Evolutionary conservation across 2,329 filamentous ascomycete species (phyloP), one percentile per base, ranked within the genome.

Genomic region (Ascochyta koolunga): DNA sequence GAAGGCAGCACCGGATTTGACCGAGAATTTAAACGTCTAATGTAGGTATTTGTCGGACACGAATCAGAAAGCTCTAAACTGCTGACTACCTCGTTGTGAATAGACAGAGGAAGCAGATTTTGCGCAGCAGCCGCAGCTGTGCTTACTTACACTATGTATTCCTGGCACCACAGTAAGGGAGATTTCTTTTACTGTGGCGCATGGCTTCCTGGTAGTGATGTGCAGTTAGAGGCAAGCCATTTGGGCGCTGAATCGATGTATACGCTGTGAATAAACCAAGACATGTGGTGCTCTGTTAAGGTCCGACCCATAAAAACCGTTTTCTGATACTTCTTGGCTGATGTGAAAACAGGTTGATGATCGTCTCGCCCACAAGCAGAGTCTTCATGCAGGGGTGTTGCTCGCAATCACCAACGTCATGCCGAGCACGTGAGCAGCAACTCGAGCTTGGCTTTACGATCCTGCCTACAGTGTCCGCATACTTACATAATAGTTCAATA

Each of bases 281-380:
- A 19, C 25, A 16, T 16, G 3, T 16, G 3, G n/a, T n/a, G 10
- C 16, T 16, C 18, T 29, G 41, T 45, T 44, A 27, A 25, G 11
- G 21, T 19, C 35, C 11, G 27, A 40, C 16, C 40, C 51, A 35
- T 21, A 35, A 45, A 37, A 49, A 40, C 39, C 51, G 45, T 54
- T 54, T 54, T 41, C 8, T 44, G 40, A 54, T 29, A 54, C 10
- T 9, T 37, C 32, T n/a, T 37, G 36, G 38, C 36, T 22, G 25
- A 19, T 7, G 38, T 43, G 33, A 25, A 40, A 19, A 27, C 39
- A 39, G 44, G 32, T 32, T 32, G 21, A 49, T 33, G 39, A 16
- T 54, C 35, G 27, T 35, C 19, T 27, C 33, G 32, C 21, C n/a
- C 24, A 13, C 33, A 54, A 48, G 50, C 51, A 45, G 41, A 48